These are phyloP conservation scores for Amborella trichopoda DNA, from an alignment of 164 flowering plant genomes.

Conservation along the genomic window DNA sequence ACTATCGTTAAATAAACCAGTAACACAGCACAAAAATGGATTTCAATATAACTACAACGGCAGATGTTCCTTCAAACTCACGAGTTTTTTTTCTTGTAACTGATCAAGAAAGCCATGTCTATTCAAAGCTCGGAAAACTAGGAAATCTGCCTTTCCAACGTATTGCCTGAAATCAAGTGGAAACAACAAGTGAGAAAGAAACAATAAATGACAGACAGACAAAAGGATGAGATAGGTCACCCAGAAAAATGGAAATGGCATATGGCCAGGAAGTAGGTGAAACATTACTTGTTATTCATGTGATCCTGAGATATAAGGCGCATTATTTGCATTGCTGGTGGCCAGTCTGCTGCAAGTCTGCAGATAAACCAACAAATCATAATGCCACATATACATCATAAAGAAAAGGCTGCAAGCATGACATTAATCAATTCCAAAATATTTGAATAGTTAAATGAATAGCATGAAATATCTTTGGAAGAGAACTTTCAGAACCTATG, in stretches of 20 bases:
- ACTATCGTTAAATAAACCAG: too few relatives aligned
- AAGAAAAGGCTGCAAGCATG: too few relatives aligned
- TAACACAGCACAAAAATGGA: too few relatives aligned
- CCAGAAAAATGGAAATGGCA: too few relatives aligned
- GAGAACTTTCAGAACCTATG: too few relatives aligned
- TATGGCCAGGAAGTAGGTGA: not conserved
- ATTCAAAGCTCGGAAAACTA: conserved; percentile 25
- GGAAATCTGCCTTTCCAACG: conserved; percentile 27
- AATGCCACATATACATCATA: too few relatives aligned
- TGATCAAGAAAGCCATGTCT: conserved; percentile 27
- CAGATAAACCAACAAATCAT: conserved; percentile 5
- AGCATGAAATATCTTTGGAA: too few relatives aligned
- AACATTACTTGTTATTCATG: conserved; percentile 24
- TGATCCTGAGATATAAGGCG: conserved; percentile 48
- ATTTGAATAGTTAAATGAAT: too few relatives aligned
- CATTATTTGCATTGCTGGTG: conserved; percentile 86
- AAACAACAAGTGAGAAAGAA: not conserved
- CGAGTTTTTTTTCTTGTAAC: conserved; percentile 28
- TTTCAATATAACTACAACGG: too few relatives aligned
- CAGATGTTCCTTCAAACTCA: too few relatives aligned
- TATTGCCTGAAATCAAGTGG: conserved; percentile 19
- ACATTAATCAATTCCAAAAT: too few relatives aligned
- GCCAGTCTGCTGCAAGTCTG: conserved; percentile 98
- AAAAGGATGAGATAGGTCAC: not conserved
- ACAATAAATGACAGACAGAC: not conserved